A percentile compares a stretch with the other conserved stretches of the same genome.
Evolutionary conservation across 106 monocot species (phyloP).

Genomic region (Dioscorea zingiberensis): DNA sequence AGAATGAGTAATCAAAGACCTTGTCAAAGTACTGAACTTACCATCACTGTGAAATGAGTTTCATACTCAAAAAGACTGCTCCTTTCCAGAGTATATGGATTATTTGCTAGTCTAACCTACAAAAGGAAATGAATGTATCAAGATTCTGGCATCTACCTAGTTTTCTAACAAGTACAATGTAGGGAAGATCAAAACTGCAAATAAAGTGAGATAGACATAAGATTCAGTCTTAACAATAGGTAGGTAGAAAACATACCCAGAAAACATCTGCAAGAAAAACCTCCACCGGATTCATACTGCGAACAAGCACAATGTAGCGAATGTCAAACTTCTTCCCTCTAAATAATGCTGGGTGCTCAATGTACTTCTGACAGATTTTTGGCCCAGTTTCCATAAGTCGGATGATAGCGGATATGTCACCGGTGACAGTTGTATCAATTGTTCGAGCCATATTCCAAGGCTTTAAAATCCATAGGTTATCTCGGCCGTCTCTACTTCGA

Average conservation of each 20-base stretch:
- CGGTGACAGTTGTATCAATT: slow-evolving; percentile 88
- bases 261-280: slow-evolving; percentile 85
- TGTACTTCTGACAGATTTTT: slow-evolving; percentile 98
- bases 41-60: slow-evolving; percentile 99
- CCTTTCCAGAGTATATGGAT: slow-evolving; percentile 70
- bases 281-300: slow-evolving; percentile 86
- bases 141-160: no score
- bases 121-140: slow-evolving; percentile 5
- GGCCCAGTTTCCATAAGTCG: slow-evolving; percentile 98
- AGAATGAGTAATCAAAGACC: not conserved
- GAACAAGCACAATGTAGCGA: slow-evolving; percentile 82
- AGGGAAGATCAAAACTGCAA: no score
- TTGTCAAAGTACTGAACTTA: slow-evolving; percentile 19
- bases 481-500: slow-evolving; percentile 33
- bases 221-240: not conserved
- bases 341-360: slow-evolving; percentile 77
- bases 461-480: slow-evolving; percentile 95
- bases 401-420: slow-evolving; percentile 77
- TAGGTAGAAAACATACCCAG: slow-evolving; percentile 42
- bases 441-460: slow-evolving; percentile 99
- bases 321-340: slow-evolving; percentile 92
- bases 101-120: slow-evolving; percentile 90
- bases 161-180: no score
- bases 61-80: slow-evolving; percentile 97
- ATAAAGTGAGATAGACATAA: not conserved